Percentiles rank a stretch among this genome's conserved stretches.
phyloP scores from a whole-genome alignment of 2,329 filamentous ascomycete species.

The Elsinoe arachidis region DNA sequence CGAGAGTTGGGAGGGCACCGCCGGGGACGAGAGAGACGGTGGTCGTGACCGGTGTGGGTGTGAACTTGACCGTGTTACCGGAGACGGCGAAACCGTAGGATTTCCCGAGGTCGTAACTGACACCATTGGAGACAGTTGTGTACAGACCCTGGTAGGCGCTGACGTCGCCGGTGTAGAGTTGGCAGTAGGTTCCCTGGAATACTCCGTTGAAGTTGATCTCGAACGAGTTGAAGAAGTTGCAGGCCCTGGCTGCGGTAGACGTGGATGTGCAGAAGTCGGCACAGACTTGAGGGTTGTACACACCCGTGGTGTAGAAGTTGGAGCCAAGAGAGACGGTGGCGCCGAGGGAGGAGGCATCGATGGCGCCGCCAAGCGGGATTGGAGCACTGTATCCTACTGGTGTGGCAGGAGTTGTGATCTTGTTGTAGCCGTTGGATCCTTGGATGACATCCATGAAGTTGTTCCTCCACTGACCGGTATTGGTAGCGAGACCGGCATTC shows the following conservation, averaged over 20 bases:
- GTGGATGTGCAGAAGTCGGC: conserved; percentile 2
- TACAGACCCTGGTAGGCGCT: conserved; percentile 6
- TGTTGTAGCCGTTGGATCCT: conserved; percentile 16
- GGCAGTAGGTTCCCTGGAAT: conserved; percentile 28
- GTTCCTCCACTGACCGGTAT: conserved; percentile 21
- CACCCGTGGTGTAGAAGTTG: not conserved
- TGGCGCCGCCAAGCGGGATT: conserved; percentile 12
- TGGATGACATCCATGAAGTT: conserved; percentile 25
- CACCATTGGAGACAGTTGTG: conserved; percentile 1
- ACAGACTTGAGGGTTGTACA: conserved; percentile 9
- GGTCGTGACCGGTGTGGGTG: not conserved
- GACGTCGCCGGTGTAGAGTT: conserved; percentile 22
- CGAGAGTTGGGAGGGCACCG: not conserved
- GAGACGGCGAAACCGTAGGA: conserved; percentile 16
- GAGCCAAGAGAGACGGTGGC: not conserved
- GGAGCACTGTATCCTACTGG: conserved; percentile 4
- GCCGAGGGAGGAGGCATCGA: not conserved
- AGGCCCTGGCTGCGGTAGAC: conserved; percentile 1
- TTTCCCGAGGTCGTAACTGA: conserved; percentile 11
- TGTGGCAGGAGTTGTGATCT: conserved; percentile 11
- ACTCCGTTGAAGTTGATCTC: conserved; percentile 27
- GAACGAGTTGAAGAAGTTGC: conserved; percentile 27
- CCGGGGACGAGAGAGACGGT: not conserved
- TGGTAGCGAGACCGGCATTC: conserved; percentile 18
- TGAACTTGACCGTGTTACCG: not conserved